phyloP scores from a whole-genome alignment of 805 yeast genomes.

The Candida montana region DNA sequence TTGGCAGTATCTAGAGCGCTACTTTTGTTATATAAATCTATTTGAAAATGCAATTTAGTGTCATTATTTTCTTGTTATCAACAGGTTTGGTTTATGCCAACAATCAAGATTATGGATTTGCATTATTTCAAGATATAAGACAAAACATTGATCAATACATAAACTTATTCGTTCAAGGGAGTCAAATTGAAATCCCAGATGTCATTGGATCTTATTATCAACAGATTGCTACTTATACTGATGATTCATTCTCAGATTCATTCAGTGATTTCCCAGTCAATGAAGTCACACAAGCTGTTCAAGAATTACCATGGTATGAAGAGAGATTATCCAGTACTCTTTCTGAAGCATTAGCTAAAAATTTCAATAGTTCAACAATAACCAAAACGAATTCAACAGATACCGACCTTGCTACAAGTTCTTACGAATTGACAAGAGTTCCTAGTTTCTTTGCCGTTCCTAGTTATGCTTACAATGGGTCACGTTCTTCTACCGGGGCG shows the following conservation, averaged over 20 bases:
- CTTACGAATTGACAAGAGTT: neutral
- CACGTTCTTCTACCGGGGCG: conserved; percentile 1
- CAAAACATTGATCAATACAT: neutral
- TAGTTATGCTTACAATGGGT: conserved; percentile 5
- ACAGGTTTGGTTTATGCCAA: neutral
- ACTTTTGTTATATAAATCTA: too few relatives aligned
- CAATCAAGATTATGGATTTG: neutral
- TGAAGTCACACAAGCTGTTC: conserved; percentile 14
- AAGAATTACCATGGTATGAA: conserved; percentile 26
- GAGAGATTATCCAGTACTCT: conserved; percentile 15
- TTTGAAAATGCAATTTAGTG: too few relatives aligned
- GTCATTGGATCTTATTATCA: neutral
- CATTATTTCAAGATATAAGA: conserved; percentile 1
- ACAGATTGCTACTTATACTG: conserved; percentile 14
- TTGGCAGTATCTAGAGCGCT: too few relatives aligned
- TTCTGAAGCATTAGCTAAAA: neutral
- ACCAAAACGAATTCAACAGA: neutral
- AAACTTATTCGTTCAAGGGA: neutral
- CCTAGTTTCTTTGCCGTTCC: conserved; percentile 1
- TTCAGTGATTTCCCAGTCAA: conserved; percentile 16
- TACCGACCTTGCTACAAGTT: neutral
- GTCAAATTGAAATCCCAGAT: neutral
- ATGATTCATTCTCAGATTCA: conserved; percentile 24
- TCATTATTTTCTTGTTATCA: neutral
- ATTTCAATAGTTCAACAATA: neutral